Evolutionary conservation across 2,329 filamentous ascomycete species (phyloP), one percentile per base, ranked within the genome.

Genomic region (Verticillium longisporum): DNA sequence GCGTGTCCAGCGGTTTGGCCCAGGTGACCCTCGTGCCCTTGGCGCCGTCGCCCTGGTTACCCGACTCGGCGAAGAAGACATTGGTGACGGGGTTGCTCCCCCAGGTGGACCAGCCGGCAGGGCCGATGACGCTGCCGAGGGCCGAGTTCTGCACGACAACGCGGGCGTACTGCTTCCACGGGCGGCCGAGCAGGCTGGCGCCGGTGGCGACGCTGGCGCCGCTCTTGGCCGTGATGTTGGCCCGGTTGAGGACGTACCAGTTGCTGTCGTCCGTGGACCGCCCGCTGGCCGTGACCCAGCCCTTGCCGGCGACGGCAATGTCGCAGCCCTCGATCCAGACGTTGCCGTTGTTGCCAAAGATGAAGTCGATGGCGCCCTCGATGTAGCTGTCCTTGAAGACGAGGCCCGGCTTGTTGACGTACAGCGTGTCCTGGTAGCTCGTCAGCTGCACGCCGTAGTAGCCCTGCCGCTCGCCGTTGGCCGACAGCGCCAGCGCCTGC

Each of bases 51-150:
- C 86, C 86, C 1, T 78, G 79, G 71, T 89, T 89, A 21, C 66
- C 72, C 66, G 82, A 88, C 74, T 89, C 86, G 9, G 73, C 82
- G 63, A 83, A 88, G 38, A 75, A 72, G 2, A 88, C 81, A 54
- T 83, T 73, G 32, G 73, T 77, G 1, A 82, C 85, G 33, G 78
- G 76, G 26, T 77, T 69, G 37, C 79, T 73, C 1, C 74, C 75
- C 86, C 86, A 89, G 33, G 75, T 69, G 4, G 68, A 71, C 86
- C 87, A 89, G 0, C 86, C 87, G 0, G 80, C 79, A 2, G 75
- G 62, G 66, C 87, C 86, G 66, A 89, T 79, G 14, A 88, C 83
- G 34, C 74, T 71, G 18, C 75, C 77, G 70, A 89, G 73, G 32
- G 70, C 68, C 0, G 81, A 82, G 59, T 77, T 68, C 65, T 82